Conservation (phyloP, 2,329 filamentous ascomycete species). For the Thelonectria discophora region DNA sequence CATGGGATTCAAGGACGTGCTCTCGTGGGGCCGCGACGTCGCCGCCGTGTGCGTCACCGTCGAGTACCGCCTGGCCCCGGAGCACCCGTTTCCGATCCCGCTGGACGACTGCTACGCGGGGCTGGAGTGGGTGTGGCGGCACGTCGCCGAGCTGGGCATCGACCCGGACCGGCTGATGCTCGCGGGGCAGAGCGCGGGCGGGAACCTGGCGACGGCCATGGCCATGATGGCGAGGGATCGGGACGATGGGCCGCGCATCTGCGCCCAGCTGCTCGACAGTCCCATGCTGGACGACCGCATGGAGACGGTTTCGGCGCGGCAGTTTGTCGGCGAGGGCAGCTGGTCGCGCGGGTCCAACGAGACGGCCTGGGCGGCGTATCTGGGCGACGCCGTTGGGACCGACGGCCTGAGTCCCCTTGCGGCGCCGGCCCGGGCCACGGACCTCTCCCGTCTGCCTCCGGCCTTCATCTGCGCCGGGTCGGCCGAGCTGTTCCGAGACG, state of each 20-base stretch:
- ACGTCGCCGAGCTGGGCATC: constrained; percentile 52
- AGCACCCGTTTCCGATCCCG: constrained; percentile 33
- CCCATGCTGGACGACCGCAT: constrained; percentile 59
- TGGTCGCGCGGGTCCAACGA: constrained; percentile 51
- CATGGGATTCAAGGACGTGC: constrained; percentile 30
- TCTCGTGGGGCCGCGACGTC: constrained; percentile 29
- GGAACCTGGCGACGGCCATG: constrained; percentile 50
- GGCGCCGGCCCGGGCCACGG: constrained; percentile 48
- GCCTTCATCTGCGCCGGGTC: constrained; percentile 55
- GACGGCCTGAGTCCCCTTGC: constrained; percentile 47
- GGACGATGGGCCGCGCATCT: constrained; percentile 41
- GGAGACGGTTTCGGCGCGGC: constrained; percentile 43
- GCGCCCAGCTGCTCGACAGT: constrained; percentile 54
- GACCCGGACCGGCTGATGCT: constrained; percentile 52
- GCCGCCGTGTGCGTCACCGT: constrained; percentile 37
- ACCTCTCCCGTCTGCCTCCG: constrained; percentile 51
- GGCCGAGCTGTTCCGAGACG: constrained; percentile 55
- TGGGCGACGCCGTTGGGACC: constrained; percentile 48
- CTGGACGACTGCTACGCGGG: constrained; percentile 42
- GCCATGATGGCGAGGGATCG: constrained; percentile 50
- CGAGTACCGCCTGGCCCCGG: constrained; percentile 42
- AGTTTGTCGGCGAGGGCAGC: constrained; percentile 45
- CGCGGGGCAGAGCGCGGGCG: constrained; percentile 55
- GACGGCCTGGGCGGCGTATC: constrained; percentile 53
- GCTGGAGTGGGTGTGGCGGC: constrained; percentile 48